Evolutionary conservation across 495 filamentous ascomycete genomes (phyloP).

Genomic region (Hypoxylon lienhwacheense): DNA sequence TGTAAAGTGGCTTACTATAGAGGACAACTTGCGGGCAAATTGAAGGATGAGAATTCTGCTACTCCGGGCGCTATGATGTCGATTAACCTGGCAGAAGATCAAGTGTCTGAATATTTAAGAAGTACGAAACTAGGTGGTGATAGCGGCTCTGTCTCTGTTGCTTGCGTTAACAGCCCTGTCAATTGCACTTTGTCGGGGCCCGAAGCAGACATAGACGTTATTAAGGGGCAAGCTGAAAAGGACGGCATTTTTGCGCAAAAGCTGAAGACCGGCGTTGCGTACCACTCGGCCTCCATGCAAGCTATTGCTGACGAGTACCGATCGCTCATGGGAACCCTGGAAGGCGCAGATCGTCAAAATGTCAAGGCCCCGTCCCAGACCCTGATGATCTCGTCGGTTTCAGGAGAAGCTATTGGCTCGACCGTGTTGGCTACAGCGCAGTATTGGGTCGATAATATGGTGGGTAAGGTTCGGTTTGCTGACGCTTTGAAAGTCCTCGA

Average conservation of each 20-base stretch:
- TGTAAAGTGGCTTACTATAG: conserved; percentile 49
- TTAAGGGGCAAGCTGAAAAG: conserved; percentile 32
- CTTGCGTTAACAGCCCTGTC: conserved; percentile 52
- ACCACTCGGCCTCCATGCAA: conserved; percentile 46
- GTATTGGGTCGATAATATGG: conserved; percentile 51
- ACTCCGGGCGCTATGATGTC: conserved; percentile 46
- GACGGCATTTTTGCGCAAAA: conserved; percentile 47
- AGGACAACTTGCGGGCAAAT: conserved; percentile 22
- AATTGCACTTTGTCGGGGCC: conserved; percentile 49
- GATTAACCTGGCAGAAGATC: conserved; percentile 39
- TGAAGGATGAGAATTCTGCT: conserved; percentile 8
- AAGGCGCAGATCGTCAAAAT: not conserved
- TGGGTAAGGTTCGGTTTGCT: conserved; percentile 47
- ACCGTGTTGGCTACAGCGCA: conserved; percentile 7
- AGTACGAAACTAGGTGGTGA: not conserved
- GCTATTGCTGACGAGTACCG: conserved; percentile 41
- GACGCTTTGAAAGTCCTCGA: conserved; percentile 37
- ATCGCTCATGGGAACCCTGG: conserved; percentile 4
- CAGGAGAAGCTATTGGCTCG: conserved; percentile 24
- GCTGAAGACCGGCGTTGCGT: conserved; percentile 44
- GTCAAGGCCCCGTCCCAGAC: conserved; percentile 1
- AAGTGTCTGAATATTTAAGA: conserved; percentile 26
- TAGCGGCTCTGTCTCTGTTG: conserved; percentile 27
- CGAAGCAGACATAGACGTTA: conserved; percentile 35
- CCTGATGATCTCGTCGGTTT: conserved; percentile 40